phyloP scores from a whole-genome alignment of 192 early-diverging fungal genomes.

The Coemansia sp. region DNA sequence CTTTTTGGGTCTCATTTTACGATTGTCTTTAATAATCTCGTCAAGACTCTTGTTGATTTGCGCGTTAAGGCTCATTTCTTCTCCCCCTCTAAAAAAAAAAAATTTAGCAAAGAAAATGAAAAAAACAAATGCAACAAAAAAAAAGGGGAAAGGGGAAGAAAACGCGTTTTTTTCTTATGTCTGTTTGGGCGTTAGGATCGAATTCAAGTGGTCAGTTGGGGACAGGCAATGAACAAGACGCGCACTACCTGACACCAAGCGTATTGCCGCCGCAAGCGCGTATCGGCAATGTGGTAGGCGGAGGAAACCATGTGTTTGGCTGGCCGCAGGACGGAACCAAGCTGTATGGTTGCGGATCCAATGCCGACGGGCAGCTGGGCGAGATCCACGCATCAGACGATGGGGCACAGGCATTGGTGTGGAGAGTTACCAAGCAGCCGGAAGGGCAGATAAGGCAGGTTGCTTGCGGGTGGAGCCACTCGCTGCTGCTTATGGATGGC shows the following conservation, averaged over 20 bases:
- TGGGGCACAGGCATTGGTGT: not conserved
- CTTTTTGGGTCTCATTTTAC: conserved; percentile 4
- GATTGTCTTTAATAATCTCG: conserved; percentile 37
- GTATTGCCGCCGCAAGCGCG: not conserved
- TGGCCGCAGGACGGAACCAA: conserved; percentile 17
- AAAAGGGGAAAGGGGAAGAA: not conserved
- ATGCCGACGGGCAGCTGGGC: conserved; percentile 34
- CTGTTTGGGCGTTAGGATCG: conserved; percentile 30
- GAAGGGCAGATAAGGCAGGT: conserved; percentile 12
- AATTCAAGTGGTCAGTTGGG: conserved; percentile 52
- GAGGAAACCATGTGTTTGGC: conserved; percentile 48
- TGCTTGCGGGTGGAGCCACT: conserved; percentile 52
- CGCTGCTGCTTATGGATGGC: conserved; percentile 20
- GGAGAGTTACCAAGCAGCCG: conserved; percentile 18
- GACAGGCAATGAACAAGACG: conserved; percentile 28
- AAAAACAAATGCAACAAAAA: not conserved
- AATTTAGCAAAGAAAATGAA: not conserved
- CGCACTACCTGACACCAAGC: conserved; percentile 11
- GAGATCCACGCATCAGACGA: not conserved
- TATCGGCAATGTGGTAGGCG: conserved; percentile 15
- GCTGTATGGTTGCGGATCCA: conserved; percentile 31
- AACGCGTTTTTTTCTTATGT: not conserved
- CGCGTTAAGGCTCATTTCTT: conserved; percentile 22
- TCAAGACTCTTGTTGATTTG: conserved; percentile 49
- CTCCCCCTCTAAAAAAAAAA: not conserved